phyloP scores from a whole-genome alignment of 1,139 yeast species.

The Hemisphaericaspora lyxosophila region DNA sequence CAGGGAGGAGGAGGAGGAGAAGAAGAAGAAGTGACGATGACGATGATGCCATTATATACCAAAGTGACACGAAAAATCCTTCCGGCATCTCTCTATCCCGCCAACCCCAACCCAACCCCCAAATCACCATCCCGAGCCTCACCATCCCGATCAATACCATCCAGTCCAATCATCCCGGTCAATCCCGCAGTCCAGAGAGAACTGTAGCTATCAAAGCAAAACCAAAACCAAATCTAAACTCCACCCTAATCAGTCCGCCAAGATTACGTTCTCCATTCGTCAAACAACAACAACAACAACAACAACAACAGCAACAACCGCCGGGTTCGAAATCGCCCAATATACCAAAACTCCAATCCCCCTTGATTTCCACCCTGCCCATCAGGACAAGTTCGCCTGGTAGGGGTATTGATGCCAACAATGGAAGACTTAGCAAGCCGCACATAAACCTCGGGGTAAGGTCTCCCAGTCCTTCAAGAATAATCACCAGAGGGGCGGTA shows the following conservation, averaged over 20 bases:
- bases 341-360: conserved; percentile 8
- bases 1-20: neutral
- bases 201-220: too few species aligned
- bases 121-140: neutral
- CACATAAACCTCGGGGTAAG: conserved; percentile 3
- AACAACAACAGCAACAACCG: too few species aligned
- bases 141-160: too few species aligned
- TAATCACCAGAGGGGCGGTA: too few species aligned
- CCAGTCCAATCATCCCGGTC: too few species aligned
- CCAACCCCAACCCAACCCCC: conserved; percentile 8
- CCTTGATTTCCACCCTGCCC: conserved; percentile 6
- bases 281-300: too few species aligned
- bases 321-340: neutral
- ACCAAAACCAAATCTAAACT: too few species aligned
- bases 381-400: neutral
- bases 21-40: conserved; percentile 10
- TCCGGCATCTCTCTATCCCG: conserved; percentile 18
- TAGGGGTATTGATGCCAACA: neutral
- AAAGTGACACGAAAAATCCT: conserved; percentile 38
- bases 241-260: too few species aligned
- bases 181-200: too few species aligned
- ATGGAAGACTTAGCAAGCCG: conserved; percentile 2
- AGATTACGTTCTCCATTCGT: conserved; percentile 13
- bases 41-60: conserved; percentile 22
- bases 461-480: too few species aligned